phyloP scores from a whole-genome alignment of 345 rosid species.

The Capsella bursapastoris region DNA sequence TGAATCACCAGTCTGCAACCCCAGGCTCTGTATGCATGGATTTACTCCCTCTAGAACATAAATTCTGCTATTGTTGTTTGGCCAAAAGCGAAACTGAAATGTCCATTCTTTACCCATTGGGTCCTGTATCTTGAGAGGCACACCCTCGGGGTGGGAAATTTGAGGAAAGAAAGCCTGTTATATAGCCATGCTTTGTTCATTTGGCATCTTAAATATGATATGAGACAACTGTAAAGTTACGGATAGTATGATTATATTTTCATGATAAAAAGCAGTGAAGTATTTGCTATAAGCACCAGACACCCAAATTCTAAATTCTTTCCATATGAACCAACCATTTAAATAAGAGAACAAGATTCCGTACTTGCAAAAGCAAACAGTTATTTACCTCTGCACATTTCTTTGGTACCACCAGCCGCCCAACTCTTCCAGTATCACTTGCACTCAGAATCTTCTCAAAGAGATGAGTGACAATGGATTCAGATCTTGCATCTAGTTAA shows the following conservation, averaged over 20 bases:
- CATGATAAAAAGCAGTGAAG: conserved; percentile 17
- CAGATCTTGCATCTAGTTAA: conserved; percentile 74
- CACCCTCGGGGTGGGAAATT: conserved; percentile 84
- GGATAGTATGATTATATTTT: conserved; percentile 23
- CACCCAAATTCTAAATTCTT: conserved; percentile 24
- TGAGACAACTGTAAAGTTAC: conserved; percentile 28
- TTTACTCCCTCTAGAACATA: conserved; percentile 95
- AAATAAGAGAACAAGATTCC: conserved; percentile 19
- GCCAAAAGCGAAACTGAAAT: conserved; percentile 97
- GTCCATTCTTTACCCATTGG: conserved; percentile 93
- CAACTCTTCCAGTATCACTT: conserved; percentile 91
- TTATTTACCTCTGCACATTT: conserved; percentile 91
- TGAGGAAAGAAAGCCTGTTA: conserved; percentile 85
- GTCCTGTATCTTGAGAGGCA: conserved; percentile 93
- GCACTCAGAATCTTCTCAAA: conserved; percentile 97
- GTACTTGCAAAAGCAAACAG: conserved; percentile 35
- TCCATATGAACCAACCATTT: conserved; percentile 14
- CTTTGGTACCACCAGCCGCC: conserved; percentile 91
- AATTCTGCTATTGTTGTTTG: conserved; percentile 88
- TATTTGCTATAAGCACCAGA: conserved; percentile 35
- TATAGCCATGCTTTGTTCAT: conserved; percentile 34
- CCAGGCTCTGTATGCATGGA: conserved; percentile 93
- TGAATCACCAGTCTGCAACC: conserved; percentile 94
- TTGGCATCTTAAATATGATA: conserved; percentile 10
- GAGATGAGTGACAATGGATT: conserved; percentile 77